Conservation (phyloP, 345 rosid species). For the Acer yangbiense region DNA sequence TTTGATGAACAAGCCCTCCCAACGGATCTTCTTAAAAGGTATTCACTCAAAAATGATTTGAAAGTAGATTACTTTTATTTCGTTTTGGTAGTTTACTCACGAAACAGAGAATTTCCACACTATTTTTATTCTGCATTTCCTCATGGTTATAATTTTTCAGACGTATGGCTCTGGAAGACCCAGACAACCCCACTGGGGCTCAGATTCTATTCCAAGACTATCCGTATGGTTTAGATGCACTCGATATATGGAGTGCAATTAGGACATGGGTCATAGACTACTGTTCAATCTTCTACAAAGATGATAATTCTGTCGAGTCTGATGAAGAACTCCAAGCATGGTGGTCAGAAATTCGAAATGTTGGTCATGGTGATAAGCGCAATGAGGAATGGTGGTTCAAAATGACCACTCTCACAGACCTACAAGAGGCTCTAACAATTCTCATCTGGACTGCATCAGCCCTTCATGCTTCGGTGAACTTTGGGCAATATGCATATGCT, state of each 20-base stretch:
- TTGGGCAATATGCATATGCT: constrained; percentile 60
- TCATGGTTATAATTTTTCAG: constrained; percentile 35
- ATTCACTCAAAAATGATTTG: constrained; percentile 5
- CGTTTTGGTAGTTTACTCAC: not conserved
- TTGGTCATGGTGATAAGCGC: constrained; percentile 56
- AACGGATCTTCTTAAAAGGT: constrained; percentile 58
- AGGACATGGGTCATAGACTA: constrained; percentile 53
- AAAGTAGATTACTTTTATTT: not conserved
- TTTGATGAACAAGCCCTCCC: constrained; percentile 69
- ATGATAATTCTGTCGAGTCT: constrained; percentile 38
- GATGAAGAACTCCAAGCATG: constrained; percentile 64
- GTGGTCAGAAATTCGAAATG: constrained; percentile 59
- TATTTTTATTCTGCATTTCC: not conserved
- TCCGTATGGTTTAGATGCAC: constrained; percentile 67
- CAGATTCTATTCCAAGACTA: constrained; percentile 53
- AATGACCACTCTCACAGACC: constrained; percentile 36
- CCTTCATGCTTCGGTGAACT: constrained; percentile 59
- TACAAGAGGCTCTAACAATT: constrained; percentile 47
- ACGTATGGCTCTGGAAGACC: constrained; percentile 48
- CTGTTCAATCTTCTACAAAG: constrained; percentile 53
- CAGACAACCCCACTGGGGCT: constrained; percentile 40
- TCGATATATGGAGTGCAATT: constrained; percentile 58
- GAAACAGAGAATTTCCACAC: not conserved
- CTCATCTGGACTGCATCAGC: constrained; percentile 67
- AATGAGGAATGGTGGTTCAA: constrained; percentile 54